Evolutionary conservation across 2,329 filamentous ascomycete genomes (phyloP).

Genomic region (Beauveria australis): DNA sequence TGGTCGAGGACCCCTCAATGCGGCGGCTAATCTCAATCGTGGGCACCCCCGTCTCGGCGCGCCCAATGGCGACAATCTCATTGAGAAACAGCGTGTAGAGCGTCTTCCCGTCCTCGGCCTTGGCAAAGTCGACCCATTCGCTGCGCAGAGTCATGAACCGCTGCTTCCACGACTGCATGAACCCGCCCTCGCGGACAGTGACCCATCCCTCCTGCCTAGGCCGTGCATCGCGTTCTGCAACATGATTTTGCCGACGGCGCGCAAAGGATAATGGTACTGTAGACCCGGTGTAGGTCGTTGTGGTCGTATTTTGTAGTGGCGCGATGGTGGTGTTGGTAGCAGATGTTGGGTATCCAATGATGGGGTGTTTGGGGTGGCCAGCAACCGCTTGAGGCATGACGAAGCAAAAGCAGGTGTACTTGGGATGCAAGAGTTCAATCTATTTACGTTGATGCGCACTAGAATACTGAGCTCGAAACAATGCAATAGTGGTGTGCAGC

Average conservation of each 20-base stretch:
- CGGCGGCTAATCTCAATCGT: conserved; percentile 79
- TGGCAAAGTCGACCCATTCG: conserved; percentile 80
- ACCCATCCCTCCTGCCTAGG: conserved; percentile 67
- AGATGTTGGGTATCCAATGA: conserved; percentile 5
- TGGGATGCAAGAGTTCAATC: not conserved
- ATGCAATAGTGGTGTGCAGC: not conserved
- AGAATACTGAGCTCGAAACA: too few relatives aligned
- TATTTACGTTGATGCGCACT: not conserved
- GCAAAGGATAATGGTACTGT: conserved; percentile 56
- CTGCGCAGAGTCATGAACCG: conserved; percentile 79
- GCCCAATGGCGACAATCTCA: conserved; percentile 72
- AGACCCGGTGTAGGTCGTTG: conserved; percentile 56
- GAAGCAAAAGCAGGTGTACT: not conserved
- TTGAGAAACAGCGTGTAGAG: conserved; percentile 68
- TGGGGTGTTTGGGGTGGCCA: not conserved
- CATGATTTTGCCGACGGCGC: conserved; percentile 43
- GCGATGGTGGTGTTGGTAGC: conserved; percentile 59
- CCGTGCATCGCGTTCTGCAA: conserved; percentile 49
- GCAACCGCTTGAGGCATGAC: not conserved
- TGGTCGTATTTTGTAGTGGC: conserved; percentile 49
- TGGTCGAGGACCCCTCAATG: conserved; percentile 53
- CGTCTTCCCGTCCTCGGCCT: conserved; percentile 72
- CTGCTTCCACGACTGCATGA: conserved; percentile 72
- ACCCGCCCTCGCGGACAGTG: conserved; percentile 73
- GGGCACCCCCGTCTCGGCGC: conserved; percentile 75